These are phyloP conservation scores for Pyracantha coccinea DNA, from an alignment of 331 rosid genomes.

Conservation along the genomic window DNA sequence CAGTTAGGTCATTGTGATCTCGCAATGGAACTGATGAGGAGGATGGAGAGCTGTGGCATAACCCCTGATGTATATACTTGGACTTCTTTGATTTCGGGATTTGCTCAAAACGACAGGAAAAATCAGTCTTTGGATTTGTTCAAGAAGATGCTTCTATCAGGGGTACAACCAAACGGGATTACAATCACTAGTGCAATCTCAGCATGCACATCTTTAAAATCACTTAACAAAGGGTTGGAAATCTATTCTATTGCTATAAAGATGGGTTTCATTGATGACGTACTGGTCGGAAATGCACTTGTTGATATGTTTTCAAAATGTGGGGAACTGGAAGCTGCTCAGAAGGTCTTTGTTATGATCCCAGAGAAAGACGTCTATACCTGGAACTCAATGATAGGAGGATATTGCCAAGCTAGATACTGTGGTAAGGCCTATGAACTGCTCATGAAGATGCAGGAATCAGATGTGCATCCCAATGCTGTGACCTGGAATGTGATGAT, in stretches of 20 bases:
- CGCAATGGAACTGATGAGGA: slow-evolving; percentile 70
- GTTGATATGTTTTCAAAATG: slow-evolving; percentile 81
- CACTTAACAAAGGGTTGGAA: slow-evolving; percentile 53
- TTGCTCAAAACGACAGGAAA: slow-evolving; percentile 55
- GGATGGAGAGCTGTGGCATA: slow-evolving; percentile 63
- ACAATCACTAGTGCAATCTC: slow-evolving; percentile 66
- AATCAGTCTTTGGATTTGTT: slow-evolving; percentile 56
- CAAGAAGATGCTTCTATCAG: slow-evolving; percentile 49
- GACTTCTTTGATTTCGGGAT: slow-evolving; percentile 94
- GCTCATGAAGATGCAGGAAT: slow-evolving; percentile 72
- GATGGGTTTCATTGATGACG: slow-evolving; percentile 34
- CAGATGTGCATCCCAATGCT: slow-evolving; percentile 59
- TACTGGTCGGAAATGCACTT: slow-evolving; percentile 64
- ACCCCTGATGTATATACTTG: slow-evolving; percentile 88
- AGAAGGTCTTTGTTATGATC: slow-evolving; percentile 48
- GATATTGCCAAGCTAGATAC: slow-evolving; percentile 78
- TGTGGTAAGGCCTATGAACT: slow-evolving; percentile 85
- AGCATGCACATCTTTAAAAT: slow-evolving; percentile 62
- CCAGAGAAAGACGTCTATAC: slow-evolving; percentile 64
- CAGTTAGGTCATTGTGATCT: slow-evolving; percentile 58
- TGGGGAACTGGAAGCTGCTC: slow-evolving; percentile 74
- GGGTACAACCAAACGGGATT: slow-evolving; percentile 59
- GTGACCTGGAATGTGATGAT: slow-evolving; percentile 87
- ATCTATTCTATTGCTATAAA: slow-evolving; percentile 62
- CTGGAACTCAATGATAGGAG: slow-evolving; percentile 93